A percentile compares a stretch with the other conserved stretches of the same genome.
These are phyloP conservation scores for Primulina huaijiensis DNA, from an alignment of 257 asterid genomes.

Conservation along the genomic window DNA sequence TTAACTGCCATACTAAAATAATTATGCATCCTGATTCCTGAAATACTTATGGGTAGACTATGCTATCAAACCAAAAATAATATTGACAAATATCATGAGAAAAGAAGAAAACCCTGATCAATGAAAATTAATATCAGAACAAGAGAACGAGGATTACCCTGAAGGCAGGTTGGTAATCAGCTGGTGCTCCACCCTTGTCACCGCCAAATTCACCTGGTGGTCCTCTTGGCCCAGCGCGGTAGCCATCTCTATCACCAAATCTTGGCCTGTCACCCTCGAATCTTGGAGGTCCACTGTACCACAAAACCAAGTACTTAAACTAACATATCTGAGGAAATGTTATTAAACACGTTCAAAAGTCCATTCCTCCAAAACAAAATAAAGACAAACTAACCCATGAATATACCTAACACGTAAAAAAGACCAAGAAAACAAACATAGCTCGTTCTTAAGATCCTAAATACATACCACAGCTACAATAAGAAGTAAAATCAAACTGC, in stretches of 20 bases:
- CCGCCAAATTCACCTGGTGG: conserved; percentile 78
- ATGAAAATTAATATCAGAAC: background rate
- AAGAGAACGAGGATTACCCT: conserved; percentile 42
- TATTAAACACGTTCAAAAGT: background rate
- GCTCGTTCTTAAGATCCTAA: too few relatives aligned
- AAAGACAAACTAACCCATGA: background rate
- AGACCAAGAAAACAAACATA: too few relatives aligned
- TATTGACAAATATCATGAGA: background rate
- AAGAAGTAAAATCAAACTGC: background rate
- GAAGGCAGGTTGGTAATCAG: conserved; percentile 85
- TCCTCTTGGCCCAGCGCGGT: conserved; percentile 81
- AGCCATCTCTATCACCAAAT: conserved; percentile 83
- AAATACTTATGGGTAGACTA: background rate
- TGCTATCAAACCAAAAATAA: too few relatives aligned
- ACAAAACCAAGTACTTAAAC: background rate
- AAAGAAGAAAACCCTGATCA: background rate
- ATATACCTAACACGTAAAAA: background rate
- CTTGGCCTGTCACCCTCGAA: conserved; percentile 83
- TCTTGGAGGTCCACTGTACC: conserved; percentile 77
- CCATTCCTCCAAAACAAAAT: background rate
- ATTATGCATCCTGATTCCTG: background rate
- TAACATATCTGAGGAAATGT: background rate
- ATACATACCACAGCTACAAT: background rate
- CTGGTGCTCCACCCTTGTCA: conserved; percentile 89
- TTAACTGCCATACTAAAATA: too few relatives aligned